These are phyloP conservation scores for Scheffersomyces stambukii DNA, from an alignment of 1,139 yeast species.

Conservation along the genomic window DNA sequence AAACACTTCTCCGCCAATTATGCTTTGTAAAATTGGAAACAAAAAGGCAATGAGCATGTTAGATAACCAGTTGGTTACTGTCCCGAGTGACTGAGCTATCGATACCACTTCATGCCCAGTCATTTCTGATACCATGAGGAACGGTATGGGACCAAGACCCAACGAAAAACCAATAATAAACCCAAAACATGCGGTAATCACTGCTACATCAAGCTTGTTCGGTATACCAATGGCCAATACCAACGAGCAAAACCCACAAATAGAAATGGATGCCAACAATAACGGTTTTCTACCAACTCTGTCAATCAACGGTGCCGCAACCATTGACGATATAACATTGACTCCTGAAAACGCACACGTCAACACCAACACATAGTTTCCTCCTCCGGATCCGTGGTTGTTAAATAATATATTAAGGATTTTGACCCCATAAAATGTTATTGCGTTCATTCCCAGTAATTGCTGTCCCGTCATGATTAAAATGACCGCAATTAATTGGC, in stretches of 20 bases:
- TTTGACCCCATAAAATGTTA: conserved; percentile 36
- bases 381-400: conserved; percentile 19
- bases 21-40: conserved; percentile 53
- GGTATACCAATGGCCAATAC: conserved; percentile 63
- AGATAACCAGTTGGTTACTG: conserved; percentile 80
- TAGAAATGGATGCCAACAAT: conserved; percentile 52
- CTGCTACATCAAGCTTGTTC: conserved; percentile 24
- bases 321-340: conserved; percentile 26
- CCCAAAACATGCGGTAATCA: conserved; percentile 57
- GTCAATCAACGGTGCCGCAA: conserved; percentile 34
- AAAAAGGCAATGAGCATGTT: conserved; percentile 72
- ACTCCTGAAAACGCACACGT: conserved; percentile 29
- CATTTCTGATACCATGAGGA: conserved; percentile 75
- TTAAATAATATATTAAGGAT: conserved; percentile 18
- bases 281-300: conserved; percentile 68
- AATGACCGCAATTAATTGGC: conserved; percentile 26
- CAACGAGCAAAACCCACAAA: conserved; percentile 61
- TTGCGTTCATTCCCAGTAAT: conserved; percentile 39
- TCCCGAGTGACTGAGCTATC: conserved; percentile 83
- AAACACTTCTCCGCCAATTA: conserved; percentile 27
- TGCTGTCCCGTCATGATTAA: conserved; percentile 38
- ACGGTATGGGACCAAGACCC: conserved; percentile 91
- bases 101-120: conserved; percentile 71
- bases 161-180: conserved; percentile 79
- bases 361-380: conserved; percentile 22